Conservation (phyloP, 2,329 filamentous ascomycete genomes). For the Paecilomyces sp. region DNA sequence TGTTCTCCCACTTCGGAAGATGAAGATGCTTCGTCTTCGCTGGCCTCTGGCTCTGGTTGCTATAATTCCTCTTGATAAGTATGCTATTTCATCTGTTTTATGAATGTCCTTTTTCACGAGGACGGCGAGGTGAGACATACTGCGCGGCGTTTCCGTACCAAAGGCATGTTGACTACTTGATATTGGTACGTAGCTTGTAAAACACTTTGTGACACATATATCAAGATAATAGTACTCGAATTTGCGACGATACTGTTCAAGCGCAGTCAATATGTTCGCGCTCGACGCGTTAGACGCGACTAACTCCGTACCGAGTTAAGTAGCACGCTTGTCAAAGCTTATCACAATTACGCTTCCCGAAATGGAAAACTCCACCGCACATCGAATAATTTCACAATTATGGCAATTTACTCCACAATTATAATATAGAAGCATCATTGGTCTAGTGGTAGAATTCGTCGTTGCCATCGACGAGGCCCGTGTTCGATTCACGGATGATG, state of each 20-base stretch:
- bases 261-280: background rate
- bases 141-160: conserved; percentile 8
- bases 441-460: conserved; percentile 41
- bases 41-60: background rate
- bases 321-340: background rate
- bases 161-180: conserved; percentile 4
- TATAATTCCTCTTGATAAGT: background rate
- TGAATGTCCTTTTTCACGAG: too few species aligned
- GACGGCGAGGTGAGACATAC: conserved; percentile 2
- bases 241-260: background rate
- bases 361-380: background rate
- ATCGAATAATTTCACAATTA: background rate
- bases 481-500: conserved; percentile 42
- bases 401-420: background rate
- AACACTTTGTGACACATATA: background rate
- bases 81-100: background rate
- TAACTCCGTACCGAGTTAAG: background rate
- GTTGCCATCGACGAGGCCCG: conserved; percentile 41
- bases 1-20: background rate
- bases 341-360: background rate
- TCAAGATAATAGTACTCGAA: background rate
- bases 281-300: background rate
- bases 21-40: conserved; percentile 23
- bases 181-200: background rate
- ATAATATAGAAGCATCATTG: conserved; percentile 27